Evolutionary conservation across 345 rosid genomes (phyloP).

Genomic region (Mangifera indica): DNA sequence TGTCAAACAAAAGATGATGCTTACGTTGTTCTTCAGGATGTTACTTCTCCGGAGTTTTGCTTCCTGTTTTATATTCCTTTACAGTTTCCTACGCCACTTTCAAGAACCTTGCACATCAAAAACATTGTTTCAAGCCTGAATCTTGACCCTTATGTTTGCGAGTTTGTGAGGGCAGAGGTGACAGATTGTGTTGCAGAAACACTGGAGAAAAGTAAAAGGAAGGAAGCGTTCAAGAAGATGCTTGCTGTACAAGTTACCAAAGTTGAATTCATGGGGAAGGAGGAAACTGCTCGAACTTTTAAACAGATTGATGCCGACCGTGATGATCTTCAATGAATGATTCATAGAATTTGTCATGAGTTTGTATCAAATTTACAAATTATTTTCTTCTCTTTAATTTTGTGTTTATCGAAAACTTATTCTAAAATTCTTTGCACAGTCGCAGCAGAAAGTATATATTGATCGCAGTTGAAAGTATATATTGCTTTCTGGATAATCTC

Average conservation of each 20-base stretch:
- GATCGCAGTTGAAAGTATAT: too few relatives aligned
- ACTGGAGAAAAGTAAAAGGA: not conserved
- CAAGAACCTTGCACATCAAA: too few relatives aligned
- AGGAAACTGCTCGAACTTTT: not conserved
- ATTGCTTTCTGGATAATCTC: too few relatives aligned
- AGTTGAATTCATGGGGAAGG: not conserved
- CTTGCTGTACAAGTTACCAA: not conserved
- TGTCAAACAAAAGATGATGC: not conserved
- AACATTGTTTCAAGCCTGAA: not conserved
- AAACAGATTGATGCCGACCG: too few relatives aligned
- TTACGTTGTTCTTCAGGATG: not conserved
- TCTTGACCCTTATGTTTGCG: not conserved
- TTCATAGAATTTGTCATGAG: too few relatives aligned
- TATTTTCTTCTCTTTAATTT: too few relatives aligned
- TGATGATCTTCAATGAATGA: not conserved
- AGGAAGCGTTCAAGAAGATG: not conserved
- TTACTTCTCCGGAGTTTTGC: not conserved
- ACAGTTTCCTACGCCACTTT: not conserved
- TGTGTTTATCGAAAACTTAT: too few relatives aligned
- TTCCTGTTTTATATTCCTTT: not conserved
- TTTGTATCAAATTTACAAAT: too few relatives aligned
- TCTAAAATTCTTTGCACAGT: too few relatives aligned
- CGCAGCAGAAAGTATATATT: too few relatives aligned
- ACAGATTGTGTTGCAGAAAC: not conserved
- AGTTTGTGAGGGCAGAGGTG: not conserved